Conservation (phyloP, 257 asterid genomes). For the Nicotiana obtusifolia region DNA sequence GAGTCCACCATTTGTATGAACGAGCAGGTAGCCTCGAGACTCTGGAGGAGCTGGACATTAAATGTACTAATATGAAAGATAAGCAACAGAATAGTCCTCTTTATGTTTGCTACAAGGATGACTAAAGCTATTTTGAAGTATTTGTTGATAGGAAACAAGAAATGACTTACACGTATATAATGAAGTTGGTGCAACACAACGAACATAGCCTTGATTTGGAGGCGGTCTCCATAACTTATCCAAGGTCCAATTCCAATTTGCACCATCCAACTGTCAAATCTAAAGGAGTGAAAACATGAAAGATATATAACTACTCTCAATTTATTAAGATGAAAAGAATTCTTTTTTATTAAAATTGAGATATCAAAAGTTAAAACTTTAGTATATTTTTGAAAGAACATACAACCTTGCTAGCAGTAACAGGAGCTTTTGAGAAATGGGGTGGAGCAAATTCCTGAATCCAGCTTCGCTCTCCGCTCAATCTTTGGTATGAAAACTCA, state of each 20-base stretch:
- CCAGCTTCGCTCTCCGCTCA: conserved; percentile 52
- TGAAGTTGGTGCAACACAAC: conserved; percentile 62
- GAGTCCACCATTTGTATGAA: conserved; percentile 92
- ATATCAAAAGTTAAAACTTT: background rate
- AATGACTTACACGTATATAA: conserved; percentile 49
- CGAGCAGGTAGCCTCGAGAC: conserved; percentile 78
- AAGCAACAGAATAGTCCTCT: background rate
- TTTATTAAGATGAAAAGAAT: background rate
- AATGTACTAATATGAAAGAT: background rate
- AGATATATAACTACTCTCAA: conserved; percentile 37
- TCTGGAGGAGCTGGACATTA: conserved; percentile 57
- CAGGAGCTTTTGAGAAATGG: conserved; percentile 35
- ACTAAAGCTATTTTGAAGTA: background rate
- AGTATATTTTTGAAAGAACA: background rate
- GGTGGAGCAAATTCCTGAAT: conserved; percentile 43
- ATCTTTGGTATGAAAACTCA: conserved; percentile 50
- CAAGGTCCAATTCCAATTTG: conserved; percentile 30
- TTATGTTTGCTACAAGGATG: background rate
- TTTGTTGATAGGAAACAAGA: background rate
- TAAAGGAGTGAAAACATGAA: conserved; percentile 73
- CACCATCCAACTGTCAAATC: conserved; percentile 71
- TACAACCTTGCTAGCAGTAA: conserved; percentile 50
- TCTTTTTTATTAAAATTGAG: background rate
- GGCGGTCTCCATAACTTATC: conserved; percentile 74
- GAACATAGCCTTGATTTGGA: conserved; percentile 63